Conservation (phyloP, 1,139 yeast species). For the Protomyces pachydermus region DNA sequence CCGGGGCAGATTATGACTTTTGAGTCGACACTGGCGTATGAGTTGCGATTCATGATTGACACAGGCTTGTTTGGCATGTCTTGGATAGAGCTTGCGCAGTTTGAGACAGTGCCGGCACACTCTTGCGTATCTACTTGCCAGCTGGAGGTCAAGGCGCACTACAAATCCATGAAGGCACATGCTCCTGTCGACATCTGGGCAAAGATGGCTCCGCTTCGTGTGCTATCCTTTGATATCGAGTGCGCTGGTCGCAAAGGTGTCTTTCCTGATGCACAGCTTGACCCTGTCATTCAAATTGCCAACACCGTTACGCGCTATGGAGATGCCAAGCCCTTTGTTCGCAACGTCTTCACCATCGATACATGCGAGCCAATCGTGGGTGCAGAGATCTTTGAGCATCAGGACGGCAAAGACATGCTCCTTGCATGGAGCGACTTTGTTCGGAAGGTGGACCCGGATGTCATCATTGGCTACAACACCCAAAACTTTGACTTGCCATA, state of each 20-base stretch:
- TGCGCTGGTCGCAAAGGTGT: conserved; percentile 97
- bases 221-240: conserved; percentile 92
- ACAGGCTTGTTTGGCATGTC: conserved; percentile 90
- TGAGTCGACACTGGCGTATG: conserved; percentile 75
- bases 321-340: conserved; percentile 75
- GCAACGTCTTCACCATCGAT: conserved; percentile 90
- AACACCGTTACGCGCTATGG: conserved; percentile 86
- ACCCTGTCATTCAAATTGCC: conserved; percentile 95
- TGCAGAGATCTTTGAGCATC: conserved; percentile 74
- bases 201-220: conserved; percentile 87
- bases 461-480: conserved; percentile 91
- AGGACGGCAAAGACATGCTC: conserved; percentile 75
- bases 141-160: conserved; percentile 68
- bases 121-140: conserved; percentile 70
- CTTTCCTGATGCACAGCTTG: conserved; percentile 90
- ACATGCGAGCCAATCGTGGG: conserved; percentile 93
- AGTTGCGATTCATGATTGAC: conserved; percentile 85
- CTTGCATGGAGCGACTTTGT: conserved; percentile 81
- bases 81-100: conserved; percentile 87
- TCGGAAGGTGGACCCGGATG: conserved; percentile 84
- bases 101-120: conserved; percentile 45
- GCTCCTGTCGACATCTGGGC: conserved; percentile 92
- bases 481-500: conserved; percentile 95
- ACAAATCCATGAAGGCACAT: conserved; percentile 66
- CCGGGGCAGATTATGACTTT: conserved; percentile 57